Conservation (phyloP, 1,139 yeast species). For the Scheffersomyces segobiensis region DNA sequence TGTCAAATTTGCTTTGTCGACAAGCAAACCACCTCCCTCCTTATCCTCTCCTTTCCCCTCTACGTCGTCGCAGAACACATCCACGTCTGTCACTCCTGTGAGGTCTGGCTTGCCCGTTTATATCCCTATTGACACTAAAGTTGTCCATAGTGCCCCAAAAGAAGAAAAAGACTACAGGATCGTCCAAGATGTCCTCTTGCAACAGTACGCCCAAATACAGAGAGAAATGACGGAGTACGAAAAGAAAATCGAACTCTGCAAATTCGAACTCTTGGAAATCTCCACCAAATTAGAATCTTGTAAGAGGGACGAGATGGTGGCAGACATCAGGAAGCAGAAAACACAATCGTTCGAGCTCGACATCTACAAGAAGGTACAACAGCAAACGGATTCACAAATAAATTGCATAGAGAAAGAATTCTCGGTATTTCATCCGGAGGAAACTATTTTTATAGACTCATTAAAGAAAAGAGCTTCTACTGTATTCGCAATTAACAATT, state of each 20-base stretch:
- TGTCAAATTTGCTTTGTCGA: conserved; percentile 19
- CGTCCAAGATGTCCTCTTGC: conserved; percentile 8
- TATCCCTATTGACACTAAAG: not conserved
- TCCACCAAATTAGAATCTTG: conserved; percentile 19
- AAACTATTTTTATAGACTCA: not conserved
- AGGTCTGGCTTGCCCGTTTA: not conserved
- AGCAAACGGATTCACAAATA: conserved; percentile 7
- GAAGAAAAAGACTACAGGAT: not conserved
- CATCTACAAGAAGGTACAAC: conserved; percentile 10
- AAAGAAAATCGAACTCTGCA: conserved; percentile 20
- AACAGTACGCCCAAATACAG: conserved; percentile 23
- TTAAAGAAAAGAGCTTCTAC: conserved; percentile 8
- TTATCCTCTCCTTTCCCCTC: conserved; percentile 1
- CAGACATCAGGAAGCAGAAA: conserved; percentile 4
- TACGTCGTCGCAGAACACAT: not conserved
- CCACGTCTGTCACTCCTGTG: not conserved
- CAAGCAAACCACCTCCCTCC: conserved; percentile 2
- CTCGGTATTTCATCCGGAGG: not conserved
- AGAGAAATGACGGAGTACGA: conserved; percentile 25
- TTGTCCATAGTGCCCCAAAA: not conserved
- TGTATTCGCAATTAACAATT: conserved; percentile 2
- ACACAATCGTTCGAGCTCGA: conserved; percentile 3
- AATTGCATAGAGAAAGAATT: not conserved
- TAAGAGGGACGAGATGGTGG: conserved; percentile 11
- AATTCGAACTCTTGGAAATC: conserved; percentile 31